Percentiles rank a stretch among this genome's conserved stretches.
These are phyloP conservation scores for Sarocladium kiliense DNA, from an alignment of 2,329 filamentous ascomycete species.

Conservation along the genomic window DNA sequence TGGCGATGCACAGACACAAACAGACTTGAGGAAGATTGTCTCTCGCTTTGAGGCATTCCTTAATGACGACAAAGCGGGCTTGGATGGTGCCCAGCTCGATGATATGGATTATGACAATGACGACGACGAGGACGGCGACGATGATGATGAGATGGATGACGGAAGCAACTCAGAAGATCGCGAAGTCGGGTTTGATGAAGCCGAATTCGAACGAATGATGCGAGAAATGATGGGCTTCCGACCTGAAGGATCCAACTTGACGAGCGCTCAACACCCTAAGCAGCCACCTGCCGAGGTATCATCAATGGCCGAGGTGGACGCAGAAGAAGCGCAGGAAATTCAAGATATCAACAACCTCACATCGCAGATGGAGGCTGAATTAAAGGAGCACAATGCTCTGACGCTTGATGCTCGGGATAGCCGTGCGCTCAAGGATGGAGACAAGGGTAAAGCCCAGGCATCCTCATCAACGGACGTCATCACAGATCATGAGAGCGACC, in stretches of 20 bases:
- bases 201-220: conserved; percentile 84
- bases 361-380: conserved; percentile 66
- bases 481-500: conserved; percentile 45
- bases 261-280: not conserved
- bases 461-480: conserved; percentile 17
- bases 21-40: conserved; percentile 84
- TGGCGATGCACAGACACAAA: conserved; percentile 62
- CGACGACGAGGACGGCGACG: conserved; percentile 41
- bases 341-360: conserved; percentile 60
- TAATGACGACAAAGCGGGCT: conserved; percentile 75
- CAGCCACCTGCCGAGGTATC: too few species aligned
- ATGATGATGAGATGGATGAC: conserved; percentile 37
- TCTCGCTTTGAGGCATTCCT: conserved; percentile 89
- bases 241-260: conserved; percentile 13
- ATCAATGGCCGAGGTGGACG: conserved; percentile 36
- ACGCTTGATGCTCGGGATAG: conserved; percentile 38
- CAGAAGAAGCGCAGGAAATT: conserved; percentile 49
- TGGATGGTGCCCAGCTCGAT: conserved; percentile 69
- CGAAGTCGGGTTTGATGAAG: conserved; percentile 76
- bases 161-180: conserved; percentile 65
- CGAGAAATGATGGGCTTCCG: conserved; percentile 79
- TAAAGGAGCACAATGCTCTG: conserved; percentile 64
- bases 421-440: conserved; percentile 24
- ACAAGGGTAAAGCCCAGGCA: conserved; percentile 16
- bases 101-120: conserved; percentile 66